These are phyloP conservation scores for Leucocoprinus leucothites DNA, from an alignment of 768 basidiomycete species.

Conservation along the genomic window DNA sequence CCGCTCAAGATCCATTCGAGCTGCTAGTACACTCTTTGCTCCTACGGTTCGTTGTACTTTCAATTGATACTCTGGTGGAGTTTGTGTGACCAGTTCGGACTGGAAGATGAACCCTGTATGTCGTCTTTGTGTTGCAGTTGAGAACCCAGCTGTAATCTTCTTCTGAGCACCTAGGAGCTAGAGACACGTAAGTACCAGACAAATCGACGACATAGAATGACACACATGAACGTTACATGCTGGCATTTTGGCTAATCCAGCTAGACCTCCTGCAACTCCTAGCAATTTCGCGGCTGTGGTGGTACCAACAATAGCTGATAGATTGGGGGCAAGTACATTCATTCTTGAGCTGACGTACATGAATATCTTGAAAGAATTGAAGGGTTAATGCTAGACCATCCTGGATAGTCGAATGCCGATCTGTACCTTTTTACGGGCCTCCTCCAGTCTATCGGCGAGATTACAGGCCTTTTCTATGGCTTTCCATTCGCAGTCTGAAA, in stretches of 20 bases:
- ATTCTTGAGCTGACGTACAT: slow-evolving; percentile 99
- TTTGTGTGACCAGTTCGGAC: slow-evolving; percentile 80
- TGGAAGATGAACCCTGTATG: slow-evolving; percentile 98
- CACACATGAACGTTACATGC: slow-evolving; percentile 92
- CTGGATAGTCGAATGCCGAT: neutral
- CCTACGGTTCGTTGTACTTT: slow-evolving; percentile 93
- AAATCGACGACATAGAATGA: slow-evolving; percentile 10
- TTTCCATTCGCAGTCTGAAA: slow-evolving; percentile 70
- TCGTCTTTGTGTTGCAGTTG: slow-evolving; percentile 78
- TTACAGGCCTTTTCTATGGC: slow-evolving; percentile 85
- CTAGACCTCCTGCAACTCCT: slow-evolving; percentile 93
- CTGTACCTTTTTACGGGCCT: slow-evolving; percentile 79
- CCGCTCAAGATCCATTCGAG: slow-evolving; percentile 92
- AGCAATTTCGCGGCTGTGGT: slow-evolving; percentile 97
- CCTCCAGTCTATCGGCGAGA: slow-evolving; percentile 84
- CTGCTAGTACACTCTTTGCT: slow-evolving; percentile 87
- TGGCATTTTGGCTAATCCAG: slow-evolving; percentile 90
- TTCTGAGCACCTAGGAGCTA: slow-evolving; percentile 93
- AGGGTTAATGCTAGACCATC: neutral
- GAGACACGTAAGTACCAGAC: neutral
- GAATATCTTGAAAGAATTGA: slow-evolving; percentile 67
- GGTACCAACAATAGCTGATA: slow-evolving; percentile 97
- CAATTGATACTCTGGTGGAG: slow-evolving; percentile 85
- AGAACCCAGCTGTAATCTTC: slow-evolving; percentile 92
- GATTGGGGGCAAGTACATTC: slow-evolving; percentile 96